Evolutionary conservation across 371 early-diverging fungal species (phyloP).

Genomic region (Lichtheimia corymbifera): DNA sequence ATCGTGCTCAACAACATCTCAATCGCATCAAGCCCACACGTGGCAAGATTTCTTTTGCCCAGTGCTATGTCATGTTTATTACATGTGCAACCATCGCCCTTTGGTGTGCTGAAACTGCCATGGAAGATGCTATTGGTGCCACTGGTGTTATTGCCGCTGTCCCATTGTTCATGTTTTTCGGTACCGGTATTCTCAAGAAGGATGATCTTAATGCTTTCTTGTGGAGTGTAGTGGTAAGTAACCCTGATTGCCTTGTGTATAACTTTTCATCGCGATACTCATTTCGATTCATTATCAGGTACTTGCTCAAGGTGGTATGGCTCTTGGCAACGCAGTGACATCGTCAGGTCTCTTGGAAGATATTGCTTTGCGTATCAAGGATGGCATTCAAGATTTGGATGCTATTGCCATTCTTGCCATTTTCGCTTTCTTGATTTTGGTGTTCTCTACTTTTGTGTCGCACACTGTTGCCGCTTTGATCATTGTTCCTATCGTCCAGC

Average conservation of each 20-base stretch:
- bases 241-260: slow-evolving; percentile 56
- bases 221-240: slow-evolving; percentile 93
- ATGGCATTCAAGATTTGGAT: slow-evolving; percentile 61
- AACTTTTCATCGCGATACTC: background rate
- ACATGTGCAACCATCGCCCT: slow-evolving; percentile 72
- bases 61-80: slow-evolving; percentile 61
- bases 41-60: slow-evolving; percentile 52
- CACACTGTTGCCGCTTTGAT: slow-evolving; percentile 94
- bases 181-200: slow-evolving; percentile 86
- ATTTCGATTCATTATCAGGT: slow-evolving; percentile 48
- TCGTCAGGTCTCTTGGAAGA: slow-evolving; percentile 57
- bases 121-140: slow-evolving; percentile 81
- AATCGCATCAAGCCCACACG: slow-evolving; percentile 53
- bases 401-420: slow-evolving; percentile 69
- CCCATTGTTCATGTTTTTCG: slow-evolving; percentile 87
- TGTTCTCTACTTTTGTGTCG: slow-evolving; percentile 91
- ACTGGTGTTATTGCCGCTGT: slow-evolving; percentile 92
- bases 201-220: slow-evolving; percentile 93
- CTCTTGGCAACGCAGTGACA: slow-evolving; percentile 65
- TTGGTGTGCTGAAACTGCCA: slow-evolving; percentile 83
- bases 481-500: slow-evolving; percentile 78
- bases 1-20: slow-evolving; percentile 49
- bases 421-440: slow-evolving; percentile 68
- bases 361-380: slow-evolving; percentile 74
- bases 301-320: slow-evolving; percentile 93